Percentiles rank a stretch among this genome's conserved stretches.
Conservation (phyloP, 2,329 filamentous ascomycete species). For the Rhexocercosporidium sp. region DNA sequence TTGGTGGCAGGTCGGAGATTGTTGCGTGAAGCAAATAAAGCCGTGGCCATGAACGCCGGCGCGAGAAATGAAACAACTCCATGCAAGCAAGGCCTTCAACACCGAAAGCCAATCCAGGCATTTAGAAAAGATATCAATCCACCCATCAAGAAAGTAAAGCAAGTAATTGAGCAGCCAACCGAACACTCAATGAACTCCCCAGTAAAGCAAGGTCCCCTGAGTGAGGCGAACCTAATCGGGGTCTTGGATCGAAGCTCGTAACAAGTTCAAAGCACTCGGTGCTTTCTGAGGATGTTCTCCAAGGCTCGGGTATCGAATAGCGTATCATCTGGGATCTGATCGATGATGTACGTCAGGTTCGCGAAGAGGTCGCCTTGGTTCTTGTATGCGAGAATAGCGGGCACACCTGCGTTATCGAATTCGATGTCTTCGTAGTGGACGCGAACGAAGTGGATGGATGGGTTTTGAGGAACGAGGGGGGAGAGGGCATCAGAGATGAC, state of each 20-base stretch:
- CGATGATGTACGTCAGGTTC: conserved; percentile 84
- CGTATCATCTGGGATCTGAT: conserved; percentile 78
- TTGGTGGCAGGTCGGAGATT: background rate
- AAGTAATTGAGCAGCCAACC: background rate
- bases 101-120: background rate
- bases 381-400: conserved; percentile 86
- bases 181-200: background rate
- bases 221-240: too few relatives aligned
- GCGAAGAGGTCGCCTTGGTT: conserved; percentile 88
- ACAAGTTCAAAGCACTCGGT: conserved; percentile 48
- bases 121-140: too few relatives aligned
- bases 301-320: conserved; percentile 60
- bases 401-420: conserved; percentile 87
- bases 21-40: background rate
- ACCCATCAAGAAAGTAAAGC: too few relatives aligned
- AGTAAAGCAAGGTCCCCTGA: too few relatives aligned
- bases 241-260: too few relatives aligned
- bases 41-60: background rate
- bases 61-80: background rate
- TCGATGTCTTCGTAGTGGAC: conserved; percentile 91
- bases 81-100: background rate
- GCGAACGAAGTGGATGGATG: conserved; percentile 84
- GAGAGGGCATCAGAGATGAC: conserved; percentile 80
- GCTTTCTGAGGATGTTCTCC: conserved; percentile 56
- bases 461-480: conserved; percentile 74